Conservation (phyloP, 768 basidiomycete genomes). For the Boletus vermiculosoides region DNA sequence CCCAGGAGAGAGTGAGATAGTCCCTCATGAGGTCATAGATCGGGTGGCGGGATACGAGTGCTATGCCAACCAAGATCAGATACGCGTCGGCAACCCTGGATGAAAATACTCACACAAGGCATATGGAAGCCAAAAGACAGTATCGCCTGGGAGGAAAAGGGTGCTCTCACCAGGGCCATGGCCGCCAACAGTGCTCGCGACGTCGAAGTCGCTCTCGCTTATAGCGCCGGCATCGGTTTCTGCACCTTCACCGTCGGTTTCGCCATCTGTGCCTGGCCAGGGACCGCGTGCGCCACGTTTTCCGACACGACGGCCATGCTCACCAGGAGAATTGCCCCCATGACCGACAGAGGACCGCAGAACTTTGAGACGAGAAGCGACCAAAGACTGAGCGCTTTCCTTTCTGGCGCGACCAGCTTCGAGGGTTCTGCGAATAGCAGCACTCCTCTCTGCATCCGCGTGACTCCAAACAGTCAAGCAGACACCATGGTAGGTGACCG, state of each 20-base stretch:
- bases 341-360: conserved; percentile 53
- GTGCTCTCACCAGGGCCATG: conserved; percentile 87
- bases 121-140: conserved; percentile 95
- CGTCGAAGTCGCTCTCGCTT: conserved; percentile 86
- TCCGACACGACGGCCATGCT: conserved; percentile 59
- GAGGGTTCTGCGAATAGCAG: conserved; percentile 78
- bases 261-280: conserved; percentile 64
- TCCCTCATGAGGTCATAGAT: conserved; percentile 96
- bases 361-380: conserved; percentile 64
- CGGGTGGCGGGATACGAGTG: conserved; percentile 86
- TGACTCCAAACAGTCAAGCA: conserved; percentile 96
- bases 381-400: conserved; percentile 73
- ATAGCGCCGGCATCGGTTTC: conserved; percentile 68
- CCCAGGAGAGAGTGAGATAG: conserved; percentile 94
- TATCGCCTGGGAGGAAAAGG: conserved; percentile 82
- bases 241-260: conserved; percentile 75
- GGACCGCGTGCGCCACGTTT: conserved; percentile 64
- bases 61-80: conserved; percentile 37
- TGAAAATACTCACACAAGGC: conserved; percentile 65
- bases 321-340: conserved; percentile 42
- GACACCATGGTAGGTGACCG: conserved; percentile 82
- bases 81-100: background rate
- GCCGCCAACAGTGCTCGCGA: conserved; percentile 68
- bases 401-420: conserved; percentile 77
- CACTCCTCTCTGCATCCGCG: conserved; percentile 83